These are phyloP conservation scores for Aureobasidium sp. DNA, from an alignment of 2,329 filamentous ascomycete species.

Conservation along the genomic window DNA sequence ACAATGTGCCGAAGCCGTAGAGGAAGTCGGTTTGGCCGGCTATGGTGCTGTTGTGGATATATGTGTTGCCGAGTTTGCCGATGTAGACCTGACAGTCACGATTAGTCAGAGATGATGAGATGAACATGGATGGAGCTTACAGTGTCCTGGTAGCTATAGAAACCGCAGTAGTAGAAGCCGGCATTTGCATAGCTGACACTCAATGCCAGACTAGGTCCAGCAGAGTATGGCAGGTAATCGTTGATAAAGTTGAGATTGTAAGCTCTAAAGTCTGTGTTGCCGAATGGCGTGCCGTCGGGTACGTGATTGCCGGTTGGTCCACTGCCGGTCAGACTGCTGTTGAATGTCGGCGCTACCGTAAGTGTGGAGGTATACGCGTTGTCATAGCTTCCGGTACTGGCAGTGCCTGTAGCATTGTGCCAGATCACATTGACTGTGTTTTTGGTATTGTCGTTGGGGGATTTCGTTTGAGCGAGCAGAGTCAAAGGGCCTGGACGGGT, in stretches of 20 bases:
- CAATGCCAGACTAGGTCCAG: conserved; percentile 54
- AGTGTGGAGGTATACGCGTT: conserved; percentile 58
- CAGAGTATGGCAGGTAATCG: conserved; percentile 45
- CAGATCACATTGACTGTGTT: conserved; percentile 54
- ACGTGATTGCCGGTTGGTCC: conserved; percentile 58
- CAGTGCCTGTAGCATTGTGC: conserved; percentile 48
- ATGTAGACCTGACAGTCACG: conserved; percentile 44
- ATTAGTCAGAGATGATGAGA: background rate
- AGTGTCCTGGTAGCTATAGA: conserved; percentile 64
- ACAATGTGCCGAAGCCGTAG: conserved; percentile 61
- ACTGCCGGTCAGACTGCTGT: conserved; percentile 55
- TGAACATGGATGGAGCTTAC: conserved; percentile 21
- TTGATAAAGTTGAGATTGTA: conserved; percentile 64
- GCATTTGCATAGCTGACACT: conserved; percentile 57
- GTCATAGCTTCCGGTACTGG: conserved; percentile 40
- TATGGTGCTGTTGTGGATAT: conserved; percentile 54
- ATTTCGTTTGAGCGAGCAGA: conserved; percentile 52
- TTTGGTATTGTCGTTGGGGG: conserved; percentile 39
- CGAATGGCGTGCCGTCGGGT: conserved; percentile 55
- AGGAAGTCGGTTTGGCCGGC: conserved; percentile 63
- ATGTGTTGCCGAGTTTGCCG: conserved; percentile 59
- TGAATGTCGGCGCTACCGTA: conserved; percentile 56
- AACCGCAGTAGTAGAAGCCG: conserved; percentile 59
- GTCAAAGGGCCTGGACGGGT: conserved; percentile 56
- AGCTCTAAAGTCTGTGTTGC: conserved; percentile 55